phyloP scores from a whole-genome alignment of 768 basidiomycete species.

The Leccinum ochraceum region DNA sequence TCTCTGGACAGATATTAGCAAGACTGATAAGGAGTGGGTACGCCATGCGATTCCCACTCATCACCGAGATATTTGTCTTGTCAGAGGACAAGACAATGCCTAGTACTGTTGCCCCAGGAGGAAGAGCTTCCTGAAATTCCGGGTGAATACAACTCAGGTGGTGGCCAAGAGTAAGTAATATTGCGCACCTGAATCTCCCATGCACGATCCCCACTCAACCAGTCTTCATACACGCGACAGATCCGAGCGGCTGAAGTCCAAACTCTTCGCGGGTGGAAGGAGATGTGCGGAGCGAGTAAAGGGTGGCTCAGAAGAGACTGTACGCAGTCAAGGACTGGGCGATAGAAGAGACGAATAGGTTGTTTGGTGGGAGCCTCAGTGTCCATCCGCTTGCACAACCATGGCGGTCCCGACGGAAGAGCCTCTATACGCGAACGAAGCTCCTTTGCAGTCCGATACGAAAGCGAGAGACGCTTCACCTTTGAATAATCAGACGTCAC shows the following conservation, averaged over 20 bases:
- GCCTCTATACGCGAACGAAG: not conserved
- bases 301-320: constrained; percentile 28
- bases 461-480: not conserved
- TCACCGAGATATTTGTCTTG: not conserved
- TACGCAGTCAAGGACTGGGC: constrained; percentile 30
- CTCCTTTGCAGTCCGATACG: not conserved
- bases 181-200: constrained; percentile 28
- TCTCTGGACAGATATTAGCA: not conserved
- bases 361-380: constrained; percentile 25
- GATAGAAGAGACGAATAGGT: constrained; percentile 30
- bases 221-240: constrained; percentile 14
- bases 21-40: not conserved
- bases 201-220: constrained; percentile 13
- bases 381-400: not conserved
- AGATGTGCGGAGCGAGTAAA: constrained; percentile 25
- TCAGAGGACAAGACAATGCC: not conserved
- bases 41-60: not conserved
- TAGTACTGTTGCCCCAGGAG: not conserved
- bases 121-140: not conserved
- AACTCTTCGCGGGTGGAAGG: constrained; percentile 18
- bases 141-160: not conserved
- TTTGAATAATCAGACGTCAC: not conserved
- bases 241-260: constrained; percentile 14
- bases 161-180: not conserved
- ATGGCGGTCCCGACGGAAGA: not conserved